These are phyloP conservation scores for Raffaelea arxii DNA, from an alignment of 2,329 filamentous ascomycete genomes.

Conservation along the genomic window DNA sequence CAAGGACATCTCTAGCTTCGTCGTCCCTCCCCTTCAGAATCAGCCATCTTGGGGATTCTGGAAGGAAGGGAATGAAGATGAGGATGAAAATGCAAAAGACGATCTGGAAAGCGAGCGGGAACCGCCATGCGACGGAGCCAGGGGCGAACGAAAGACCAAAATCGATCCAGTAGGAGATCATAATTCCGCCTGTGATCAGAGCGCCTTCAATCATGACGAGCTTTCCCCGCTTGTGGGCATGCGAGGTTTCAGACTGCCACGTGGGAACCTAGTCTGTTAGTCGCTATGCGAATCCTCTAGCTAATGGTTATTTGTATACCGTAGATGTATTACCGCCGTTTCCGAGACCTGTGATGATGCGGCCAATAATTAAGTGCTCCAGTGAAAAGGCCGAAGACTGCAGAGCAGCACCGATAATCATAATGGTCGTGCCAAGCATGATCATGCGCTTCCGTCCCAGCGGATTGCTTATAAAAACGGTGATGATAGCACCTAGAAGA, in stretches of 20 bases:
- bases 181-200: conserved; percentile 47
- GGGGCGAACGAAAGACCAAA: conserved; percentile 45
- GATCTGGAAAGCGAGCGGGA: conserved; percentile 50
- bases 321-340: conserved; percentile 33
- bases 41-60: conserved; percentile 41
- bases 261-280: conserved; percentile 31
- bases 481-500: conserved; percentile 19
- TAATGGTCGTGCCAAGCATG: conserved; percentile 28
- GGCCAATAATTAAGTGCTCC: conserved; percentile 32
- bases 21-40: conserved; percentile 31
- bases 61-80: conserved; percentile 38
- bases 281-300: not conserved
- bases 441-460: conserved; percentile 32
- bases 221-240: conserved; percentile 47
- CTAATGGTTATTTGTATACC: conserved; percentile 12
- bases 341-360: conserved; percentile 34
- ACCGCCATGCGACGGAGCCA: conserved; percentile 45
- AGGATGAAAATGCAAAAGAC: conserved; percentile 51
- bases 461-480: conserved; percentile 26
- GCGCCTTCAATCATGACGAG: conserved; percentile 52
- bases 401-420: conserved; percentile 33
- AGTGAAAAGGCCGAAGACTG: conserved; percentile 27
- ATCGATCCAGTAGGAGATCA: conserved; percentile 51
- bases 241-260: conserved; percentile 52
- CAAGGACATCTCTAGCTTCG: conserved; percentile 33